These are phyloP conservation scores for Massariosphaeria phaeospora DNA, from an alignment of 495 filamentous ascomycete species.

Conservation along the genomic window DNA sequence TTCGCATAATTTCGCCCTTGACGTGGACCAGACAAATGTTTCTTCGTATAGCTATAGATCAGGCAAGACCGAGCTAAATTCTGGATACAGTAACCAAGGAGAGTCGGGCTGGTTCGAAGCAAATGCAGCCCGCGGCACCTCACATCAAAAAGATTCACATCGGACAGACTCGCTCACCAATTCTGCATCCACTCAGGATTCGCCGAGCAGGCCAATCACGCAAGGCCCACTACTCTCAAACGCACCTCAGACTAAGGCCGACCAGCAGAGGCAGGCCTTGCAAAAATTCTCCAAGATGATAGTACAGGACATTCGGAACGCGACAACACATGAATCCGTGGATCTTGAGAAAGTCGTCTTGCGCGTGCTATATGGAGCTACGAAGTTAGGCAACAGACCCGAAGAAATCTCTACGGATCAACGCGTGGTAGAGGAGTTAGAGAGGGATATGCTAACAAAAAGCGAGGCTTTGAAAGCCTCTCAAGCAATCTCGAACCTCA, in stretches of 20 bases:
- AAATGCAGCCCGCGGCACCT: neutral
- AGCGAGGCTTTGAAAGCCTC: slow-evolving; percentile 19
- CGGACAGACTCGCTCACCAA: slow-evolving; percentile 11
- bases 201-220: neutral
- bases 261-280: slow-evolving; percentile 25
- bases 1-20: slow-evolving; percentile 20
- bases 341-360: slow-evolving; percentile 22
- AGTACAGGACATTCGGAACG: slow-evolving; percentile 10
- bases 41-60: neutral
- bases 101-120: neutral
- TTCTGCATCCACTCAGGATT: slow-evolving; percentile 9
- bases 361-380: slow-evolving; percentile 1
- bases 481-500: slow-evolving; percentile 15
- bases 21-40: slow-evolving; percentile 18
- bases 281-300: slow-evolving; percentile 25
- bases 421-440: neutral
- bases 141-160: neutral
- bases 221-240: slow-evolving; percentile 11
- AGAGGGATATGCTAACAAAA: slow-evolving; percentile 16
- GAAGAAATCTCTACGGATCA: neutral
- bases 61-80: neutral
- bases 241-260: slow-evolving; percentile 31
- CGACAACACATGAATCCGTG: slow-evolving; percentile 1
- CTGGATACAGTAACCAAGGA: neutral
- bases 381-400: neutral